Evolutionary conservation across 2,329 filamentous ascomycete species (phyloP).

Genomic region (Fusarium illudens): DNA sequence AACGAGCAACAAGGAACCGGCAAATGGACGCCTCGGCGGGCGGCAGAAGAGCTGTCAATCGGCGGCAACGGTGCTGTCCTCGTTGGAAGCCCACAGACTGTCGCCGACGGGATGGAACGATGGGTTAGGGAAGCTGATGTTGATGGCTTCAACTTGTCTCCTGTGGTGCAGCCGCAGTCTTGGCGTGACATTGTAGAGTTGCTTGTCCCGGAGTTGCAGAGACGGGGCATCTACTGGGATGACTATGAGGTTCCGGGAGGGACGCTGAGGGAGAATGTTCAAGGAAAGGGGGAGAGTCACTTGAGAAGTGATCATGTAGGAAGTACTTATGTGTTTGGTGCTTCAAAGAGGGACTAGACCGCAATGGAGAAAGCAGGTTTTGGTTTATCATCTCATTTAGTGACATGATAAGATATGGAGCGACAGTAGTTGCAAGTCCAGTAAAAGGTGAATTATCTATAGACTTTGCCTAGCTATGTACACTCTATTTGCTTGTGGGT

Average conservation of each 20-base stretch:
- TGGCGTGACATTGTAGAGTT: slow-evolving; percentile 15
- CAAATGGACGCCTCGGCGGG: background rate
- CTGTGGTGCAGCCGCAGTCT: slow-evolving; percentile 7
- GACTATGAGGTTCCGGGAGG: slow-evolving; percentile 11
- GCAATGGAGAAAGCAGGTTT: no score
- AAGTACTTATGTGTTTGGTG: background rate
- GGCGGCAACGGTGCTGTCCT: slow-evolving; percentile 6
- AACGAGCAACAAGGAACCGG: background rate
- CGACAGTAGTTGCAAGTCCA: accelerated
- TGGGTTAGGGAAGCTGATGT: slow-evolving; percentile 16
- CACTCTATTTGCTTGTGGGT: background rate
- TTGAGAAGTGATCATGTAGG: slow-evolving; percentile 5
- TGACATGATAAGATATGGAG: no score
- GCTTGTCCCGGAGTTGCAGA: slow-evolving; percentile 9
- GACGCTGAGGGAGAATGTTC: slow-evolving; percentile 10
- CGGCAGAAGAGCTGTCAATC: slow-evolving; percentile 2
- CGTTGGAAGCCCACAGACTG: slow-evolving; percentile 15
- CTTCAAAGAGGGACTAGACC: background rate
- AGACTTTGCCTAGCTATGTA: background rate
- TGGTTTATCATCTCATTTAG: no score
- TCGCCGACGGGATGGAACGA: slow-evolving; percentile 12
- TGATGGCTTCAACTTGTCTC: slow-evolving; percentile 19
- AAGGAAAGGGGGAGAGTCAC: background rate
- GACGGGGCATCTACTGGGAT: slow-evolving; percentile 14
- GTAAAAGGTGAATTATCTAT: background rate